Evolutionary conservation across 1,284 basidiomycete genomes (phyloP).

Genomic region (Ganoderma meredithae): DNA sequence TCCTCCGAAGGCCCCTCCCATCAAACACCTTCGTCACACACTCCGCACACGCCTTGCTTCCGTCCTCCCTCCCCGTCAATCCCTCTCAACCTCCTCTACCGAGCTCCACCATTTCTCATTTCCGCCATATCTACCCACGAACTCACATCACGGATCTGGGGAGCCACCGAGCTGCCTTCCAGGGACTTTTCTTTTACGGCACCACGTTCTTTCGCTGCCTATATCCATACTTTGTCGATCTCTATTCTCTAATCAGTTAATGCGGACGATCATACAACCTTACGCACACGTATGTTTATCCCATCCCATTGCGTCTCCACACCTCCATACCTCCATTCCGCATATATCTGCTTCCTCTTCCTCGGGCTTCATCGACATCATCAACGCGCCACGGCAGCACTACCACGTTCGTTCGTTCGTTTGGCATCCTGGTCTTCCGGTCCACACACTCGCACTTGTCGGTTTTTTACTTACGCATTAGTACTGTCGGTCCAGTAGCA

Average conservation of each 20-base stretch:
- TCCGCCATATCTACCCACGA: conserved; percentile 3
- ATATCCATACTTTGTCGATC: conserved; percentile 13
- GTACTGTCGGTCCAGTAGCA: not conserved
- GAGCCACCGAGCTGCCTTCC: conserved; percentile 13
- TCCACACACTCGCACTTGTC: not conserved
- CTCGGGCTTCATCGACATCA: not conserved
- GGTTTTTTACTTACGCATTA: not conserved
- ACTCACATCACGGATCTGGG: conserved; percentile 15
- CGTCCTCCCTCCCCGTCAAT: not conserved
- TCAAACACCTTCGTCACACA: not conserved
- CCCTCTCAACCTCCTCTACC: not conserved
- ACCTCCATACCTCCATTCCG: not conserved
- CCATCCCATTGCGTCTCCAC: not conserved
- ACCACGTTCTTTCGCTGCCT: conserved; percentile 21
- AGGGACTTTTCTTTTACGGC: conserved; percentile 18
- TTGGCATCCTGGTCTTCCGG: not conserved
- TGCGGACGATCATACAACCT: conserved; percentile 19
- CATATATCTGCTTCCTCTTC: conserved; percentile 1
- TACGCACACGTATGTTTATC: conserved; percentile 11
- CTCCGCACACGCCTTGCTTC: conserved; percentile 1
- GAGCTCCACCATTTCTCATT: not conserved
- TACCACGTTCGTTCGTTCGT: conserved; percentile 3
- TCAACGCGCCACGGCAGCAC: not conserved
- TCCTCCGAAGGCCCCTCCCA: conserved; percentile 6
- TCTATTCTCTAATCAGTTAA: conserved; percentile 25